These are phyloP conservation scores for Trichothecium sympodiale DNA, from an alignment of 2,329 filamentous ascomycete species.

Conservation along the genomic window DNA sequence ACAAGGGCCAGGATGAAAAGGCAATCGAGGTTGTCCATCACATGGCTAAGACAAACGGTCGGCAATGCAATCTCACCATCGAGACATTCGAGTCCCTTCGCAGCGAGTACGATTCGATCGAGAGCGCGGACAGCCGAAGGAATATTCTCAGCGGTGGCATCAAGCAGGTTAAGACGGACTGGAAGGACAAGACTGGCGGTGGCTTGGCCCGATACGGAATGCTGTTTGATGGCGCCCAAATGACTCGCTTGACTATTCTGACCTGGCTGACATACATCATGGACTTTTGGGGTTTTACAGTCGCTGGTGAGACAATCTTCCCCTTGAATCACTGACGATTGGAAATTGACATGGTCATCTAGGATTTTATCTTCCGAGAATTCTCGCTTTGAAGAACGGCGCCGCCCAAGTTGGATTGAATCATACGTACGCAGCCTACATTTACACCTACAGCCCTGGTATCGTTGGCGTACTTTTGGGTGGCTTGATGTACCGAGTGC, in stretches of 20 bases:
- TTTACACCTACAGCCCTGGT: constrained; percentile 42
- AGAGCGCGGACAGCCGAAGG: constrained; percentile 7
- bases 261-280: constrained; percentile 26
- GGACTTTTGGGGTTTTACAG: constrained; percentile 26
- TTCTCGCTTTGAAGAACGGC: constrained; percentile 40
- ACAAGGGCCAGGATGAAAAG: constrained; percentile 30
- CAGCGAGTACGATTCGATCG: constrained; percentile 11
- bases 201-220: constrained; percentile 18
- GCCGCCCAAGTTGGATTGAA: constrained; percentile 27
- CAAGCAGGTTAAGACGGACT: constrained; percentile 8
- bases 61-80: constrained; percentile 20
- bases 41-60: constrained; percentile 28
- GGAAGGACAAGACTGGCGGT: constrained; percentile 8
- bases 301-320: constrained; percentile 16
- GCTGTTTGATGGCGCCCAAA: constrained; percentile 19
- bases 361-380: constrained; percentile 33
- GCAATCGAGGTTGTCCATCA: constrained; percentile 35
- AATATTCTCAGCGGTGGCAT: constrained; percentile 8
- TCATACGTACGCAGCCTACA: constrained; percentile 39
- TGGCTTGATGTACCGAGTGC: constrained; percentile 25
- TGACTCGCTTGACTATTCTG: constrained; percentile 22
- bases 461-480: constrained; percentile 38
- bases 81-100: constrained; percentile 21
- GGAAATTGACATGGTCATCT: not conserved
- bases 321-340: not conserved